Evolutionary conservation across 495 filamentous ascomycete genomes (phyloP).

Genomic region (Xylaria grammica): DNA sequence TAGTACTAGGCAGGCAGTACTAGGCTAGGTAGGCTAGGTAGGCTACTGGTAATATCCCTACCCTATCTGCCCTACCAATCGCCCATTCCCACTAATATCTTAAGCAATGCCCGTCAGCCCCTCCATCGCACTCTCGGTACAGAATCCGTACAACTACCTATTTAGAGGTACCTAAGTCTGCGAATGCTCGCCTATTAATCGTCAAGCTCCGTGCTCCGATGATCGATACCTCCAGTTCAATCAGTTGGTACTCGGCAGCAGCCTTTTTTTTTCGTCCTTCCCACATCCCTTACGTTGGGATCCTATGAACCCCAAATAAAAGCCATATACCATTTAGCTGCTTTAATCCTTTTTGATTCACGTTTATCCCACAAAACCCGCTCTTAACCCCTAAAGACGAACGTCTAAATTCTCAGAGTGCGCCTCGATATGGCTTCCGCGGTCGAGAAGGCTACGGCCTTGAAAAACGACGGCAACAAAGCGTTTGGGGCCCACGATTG

Average conservation of each 20-base stretch:
- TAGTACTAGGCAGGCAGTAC: not conserved
- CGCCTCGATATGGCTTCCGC: conserved; percentile 29
- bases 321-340: no score
- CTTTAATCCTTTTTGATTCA: no score
- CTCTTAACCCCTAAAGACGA: not conserved
- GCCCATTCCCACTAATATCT: no score
- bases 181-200: not conserved
- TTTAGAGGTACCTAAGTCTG: not conserved
- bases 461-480: conserved; percentile 94
- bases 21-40: not conserved
- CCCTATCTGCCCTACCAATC: no score
- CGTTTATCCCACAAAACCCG: not conserved
- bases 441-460: conserved; percentile 70
- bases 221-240: not conserved
- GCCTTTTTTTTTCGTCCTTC: no score
- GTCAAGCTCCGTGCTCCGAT: conserved; percentile 11
- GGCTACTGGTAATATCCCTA: no score
- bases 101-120: conserved; percentile 19
- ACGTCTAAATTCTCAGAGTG: not conserved
- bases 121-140: conserved; percentile 13
- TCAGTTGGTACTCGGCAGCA: no score
- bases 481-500: conserved; percentile 90
- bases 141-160: no score
- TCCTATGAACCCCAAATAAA: no score
- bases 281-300: no score